phyloP scores from a whole-genome alignment of 352 stramenopile species.

The Phytopythium sindhum region DNA sequence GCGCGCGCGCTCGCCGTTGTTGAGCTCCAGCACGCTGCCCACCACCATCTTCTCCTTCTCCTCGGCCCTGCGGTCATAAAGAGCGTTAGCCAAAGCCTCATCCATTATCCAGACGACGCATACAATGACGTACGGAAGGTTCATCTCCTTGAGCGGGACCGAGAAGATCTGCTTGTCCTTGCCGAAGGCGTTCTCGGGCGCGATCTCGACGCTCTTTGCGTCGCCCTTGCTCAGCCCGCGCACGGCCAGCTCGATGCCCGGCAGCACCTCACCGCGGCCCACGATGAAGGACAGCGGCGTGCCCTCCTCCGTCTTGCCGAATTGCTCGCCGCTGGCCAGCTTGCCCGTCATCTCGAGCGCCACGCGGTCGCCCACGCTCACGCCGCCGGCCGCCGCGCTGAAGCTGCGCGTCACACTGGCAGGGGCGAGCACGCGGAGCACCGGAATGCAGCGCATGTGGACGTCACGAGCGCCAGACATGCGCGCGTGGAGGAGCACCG shows the following conservation, averaged over 20 bases:
- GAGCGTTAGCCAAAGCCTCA: background rate
- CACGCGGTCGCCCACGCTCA: constrained; percentile 69
- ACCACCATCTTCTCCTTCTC: constrained; percentile 68
- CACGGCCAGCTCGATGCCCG: constrained; percentile 67
- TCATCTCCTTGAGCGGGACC: constrained; percentile 70
- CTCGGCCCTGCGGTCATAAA: constrained; percentile 22
- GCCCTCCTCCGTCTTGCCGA: constrained; percentile 49
- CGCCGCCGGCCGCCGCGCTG: constrained; percentile 9
- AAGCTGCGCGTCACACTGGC: constrained; percentile 13
- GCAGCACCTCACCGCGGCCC: constrained; percentile 62
- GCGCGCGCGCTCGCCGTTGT: constrained; percentile 51
- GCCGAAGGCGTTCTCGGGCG: constrained; percentile 65
- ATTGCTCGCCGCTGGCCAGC: constrained; percentile 52
- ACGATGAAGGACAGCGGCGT: constrained; percentile 68
- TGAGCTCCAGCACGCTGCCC: constrained; percentile 54
- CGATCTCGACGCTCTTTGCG: constrained; percentile 59
- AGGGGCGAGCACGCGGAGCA: background rate
- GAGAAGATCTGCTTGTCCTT: constrained; percentile 55
- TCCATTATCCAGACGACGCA: background rate
- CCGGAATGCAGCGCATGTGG: constrained; percentile 11
- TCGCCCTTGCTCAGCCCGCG: constrained; percentile 64
- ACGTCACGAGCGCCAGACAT: constrained; percentile 6
- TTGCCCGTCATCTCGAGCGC: constrained; percentile 61
- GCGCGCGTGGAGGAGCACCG: constrained; percentile 7
- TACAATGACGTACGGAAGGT: constrained; percentile 36